phyloP scores from a whole-genome alignment of 768 basidiomycete species.

The Boletus bicolor region DNA sequence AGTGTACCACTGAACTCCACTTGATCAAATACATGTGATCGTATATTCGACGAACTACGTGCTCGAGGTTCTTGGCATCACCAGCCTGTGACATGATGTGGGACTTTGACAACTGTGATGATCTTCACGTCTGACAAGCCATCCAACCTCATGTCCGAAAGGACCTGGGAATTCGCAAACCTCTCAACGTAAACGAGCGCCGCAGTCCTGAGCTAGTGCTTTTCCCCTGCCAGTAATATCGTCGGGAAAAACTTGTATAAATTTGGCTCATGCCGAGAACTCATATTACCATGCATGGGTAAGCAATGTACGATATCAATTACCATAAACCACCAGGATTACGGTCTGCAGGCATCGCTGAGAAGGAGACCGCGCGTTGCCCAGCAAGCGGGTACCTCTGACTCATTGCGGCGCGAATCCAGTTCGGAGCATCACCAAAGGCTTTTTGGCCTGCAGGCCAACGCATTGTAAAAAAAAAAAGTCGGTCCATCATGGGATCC shows the following conservation, averaged over 20 bases:
- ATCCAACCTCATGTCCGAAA: conserved; percentile 25
- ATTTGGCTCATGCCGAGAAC: background rate
- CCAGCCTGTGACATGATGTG: background rate
- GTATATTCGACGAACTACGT: background rate
- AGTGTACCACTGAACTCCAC: conserved; percentile 4
- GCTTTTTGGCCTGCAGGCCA: conserved; percentile 18
- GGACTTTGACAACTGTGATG: conserved; percentile 4
- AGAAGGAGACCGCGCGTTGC: background rate
- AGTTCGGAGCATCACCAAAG: background rate
- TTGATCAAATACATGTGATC: background rate
- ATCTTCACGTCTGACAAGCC: conserved; percentile 13
- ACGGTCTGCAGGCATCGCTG: background rate
- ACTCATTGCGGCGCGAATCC: conserved; percentile 16
- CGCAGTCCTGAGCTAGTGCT: background rate
- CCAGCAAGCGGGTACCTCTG: background rate
- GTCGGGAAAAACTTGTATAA: background rate
- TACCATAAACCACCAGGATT: background rate
- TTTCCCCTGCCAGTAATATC: too few species aligned
- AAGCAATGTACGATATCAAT: background rate
- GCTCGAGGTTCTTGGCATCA: background rate
- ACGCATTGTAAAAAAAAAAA: conserved; percentile 12
- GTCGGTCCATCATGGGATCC: conserved; percentile 10
- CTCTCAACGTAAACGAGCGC: conserved; percentile 10
- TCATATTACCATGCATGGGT: background rate
- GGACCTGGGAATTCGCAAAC: background rate